These are phyloP conservation scores for Gorgonomyces haynaldii DNA, from an alignment of 192 early-diverging fungal species.

Conservation along the genomic window DNA sequence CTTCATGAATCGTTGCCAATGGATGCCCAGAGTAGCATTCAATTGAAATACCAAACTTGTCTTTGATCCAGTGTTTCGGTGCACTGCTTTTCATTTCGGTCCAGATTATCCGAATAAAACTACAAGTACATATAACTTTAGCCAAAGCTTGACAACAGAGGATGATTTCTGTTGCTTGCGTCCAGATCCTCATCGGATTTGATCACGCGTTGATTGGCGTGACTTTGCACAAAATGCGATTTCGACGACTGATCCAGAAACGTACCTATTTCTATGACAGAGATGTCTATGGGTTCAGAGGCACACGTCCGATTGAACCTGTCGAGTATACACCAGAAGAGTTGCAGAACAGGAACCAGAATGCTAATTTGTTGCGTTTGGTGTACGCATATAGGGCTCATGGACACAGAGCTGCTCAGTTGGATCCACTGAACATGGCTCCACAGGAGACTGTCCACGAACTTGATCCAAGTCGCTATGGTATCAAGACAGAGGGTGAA, in stretches of 20 bases:
- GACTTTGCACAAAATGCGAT: too few species aligned
- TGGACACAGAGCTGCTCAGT: constrained; percentile 70
- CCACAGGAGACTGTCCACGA: constrained; percentile 48
- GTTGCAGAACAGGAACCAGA: constrained; percentile 67
- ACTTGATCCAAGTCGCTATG: constrained; percentile 76
- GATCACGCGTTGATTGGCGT: too few species aligned
- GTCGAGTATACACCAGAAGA: constrained; percentile 74
- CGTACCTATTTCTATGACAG: constrained; percentile 62
- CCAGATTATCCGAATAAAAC: too few species aligned
- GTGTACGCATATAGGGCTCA: constrained; percentile 59
- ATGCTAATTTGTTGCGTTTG: constrained; percentile 75
- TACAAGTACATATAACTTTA: too few species aligned
- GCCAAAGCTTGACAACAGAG: too few species aligned
- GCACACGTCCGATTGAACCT: constrained; percentile 50
- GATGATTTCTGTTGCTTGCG: too few species aligned
- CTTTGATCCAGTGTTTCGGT: too few species aligned
- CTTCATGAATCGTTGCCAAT: too few species aligned
- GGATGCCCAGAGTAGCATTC: too few species aligned
- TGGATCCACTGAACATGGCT: constrained; percentile 77
- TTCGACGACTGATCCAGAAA: neutral
- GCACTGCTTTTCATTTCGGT: too few species aligned
- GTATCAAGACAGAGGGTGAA: constrained; percentile 44
- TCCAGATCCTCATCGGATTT: too few species aligned
- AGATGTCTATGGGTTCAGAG: constrained; percentile 80
- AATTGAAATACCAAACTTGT: too few species aligned